These are phyloP conservation scores for Thielaviopsis punctulata DNA, from an alignment of 2,329 filamentous ascomycete species.

Conservation along the genomic window DNA sequence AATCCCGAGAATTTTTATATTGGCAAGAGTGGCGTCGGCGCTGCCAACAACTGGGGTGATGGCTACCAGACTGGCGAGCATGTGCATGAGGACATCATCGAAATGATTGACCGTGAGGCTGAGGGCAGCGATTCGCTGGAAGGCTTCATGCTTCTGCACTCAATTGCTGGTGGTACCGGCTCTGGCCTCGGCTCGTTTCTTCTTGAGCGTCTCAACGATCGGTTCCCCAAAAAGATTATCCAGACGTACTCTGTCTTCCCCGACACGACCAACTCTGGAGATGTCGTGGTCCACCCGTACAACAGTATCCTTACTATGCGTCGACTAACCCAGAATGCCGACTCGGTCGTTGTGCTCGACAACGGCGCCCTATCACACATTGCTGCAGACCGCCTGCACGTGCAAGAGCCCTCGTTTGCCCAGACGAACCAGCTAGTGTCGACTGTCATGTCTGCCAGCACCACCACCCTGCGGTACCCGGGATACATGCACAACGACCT, in stretches of 20 bases:
- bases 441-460: conserved; percentile 97
- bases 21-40: conserved; percentile 80
- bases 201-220: conserved; percentile 86
- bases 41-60: conserved; percentile 96
- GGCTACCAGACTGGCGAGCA: conserved; percentile 85
- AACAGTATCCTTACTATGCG: conserved; percentile 90
- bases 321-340: conserved; percentile 82
- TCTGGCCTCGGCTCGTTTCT: conserved; percentile 92
- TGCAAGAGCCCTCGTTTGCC: conserved; percentile 88
- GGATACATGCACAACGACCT: conserved; percentile 99
- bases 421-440: conserved; percentile 95
- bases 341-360: conserved; percentile 92
- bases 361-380: conserved; percentile 90
- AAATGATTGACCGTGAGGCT: conserved; percentile 97
- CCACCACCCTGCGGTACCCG: conserved; percentile 87
- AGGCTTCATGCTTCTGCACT: conserved; percentile 98
- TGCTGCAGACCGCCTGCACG: conserved; percentile 82
- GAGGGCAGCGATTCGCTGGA: conserved; percentile 96
- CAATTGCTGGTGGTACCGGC: conserved; percentile 90
- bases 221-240: conserved; percentile 97
- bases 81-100: conserved; percentile 92
- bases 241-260: conserved; percentile 98
- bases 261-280: conserved; percentile 68
- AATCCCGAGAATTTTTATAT: conserved; percentile 99
- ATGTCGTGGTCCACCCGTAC: conserved; percentile 96